A percentile compares a stretch with the other conserved stretches of the same genome.
Conservation (phyloP, 73 alveolate genomes). For the Stentor roeselii region DNA sequence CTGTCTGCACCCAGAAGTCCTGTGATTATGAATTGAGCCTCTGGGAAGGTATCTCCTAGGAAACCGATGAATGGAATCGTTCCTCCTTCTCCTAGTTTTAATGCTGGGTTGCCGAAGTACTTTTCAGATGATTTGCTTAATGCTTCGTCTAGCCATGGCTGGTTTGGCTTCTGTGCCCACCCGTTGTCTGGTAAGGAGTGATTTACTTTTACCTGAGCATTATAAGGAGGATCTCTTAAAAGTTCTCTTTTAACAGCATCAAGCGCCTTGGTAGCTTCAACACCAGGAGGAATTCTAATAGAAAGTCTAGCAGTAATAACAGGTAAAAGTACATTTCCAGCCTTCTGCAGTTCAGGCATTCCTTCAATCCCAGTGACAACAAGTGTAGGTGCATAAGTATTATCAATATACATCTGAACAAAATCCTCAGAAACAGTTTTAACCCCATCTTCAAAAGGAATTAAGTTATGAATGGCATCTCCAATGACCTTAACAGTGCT, state of each 20-base stretch:
- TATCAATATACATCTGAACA: slow-evolving; percentile 33
- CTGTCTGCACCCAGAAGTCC: slow-evolving; percentile 93
- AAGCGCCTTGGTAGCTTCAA: slow-evolving; percentile 64
- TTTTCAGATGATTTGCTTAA: slow-evolving; percentile 29
- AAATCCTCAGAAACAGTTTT: slow-evolving; percentile 46
- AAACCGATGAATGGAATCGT: slow-evolving; percentile 50
- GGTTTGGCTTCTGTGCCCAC: slow-evolving; percentile 23
- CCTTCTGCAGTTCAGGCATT: slow-evolving; percentile 63
- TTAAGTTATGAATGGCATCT: slow-evolving; percentile 29
- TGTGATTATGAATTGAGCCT: slow-evolving; percentile 76
- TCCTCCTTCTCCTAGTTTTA: slow-evolving; percentile 52
- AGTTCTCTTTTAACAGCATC: slow-evolving; percentile 50
- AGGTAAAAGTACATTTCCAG: slow-evolving; percentile 78
- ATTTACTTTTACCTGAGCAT: slow-evolving; percentile 51
- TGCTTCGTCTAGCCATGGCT: slow-evolving; percentile 28
- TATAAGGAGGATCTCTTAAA: slow-evolving; percentile 63
- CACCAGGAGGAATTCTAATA: slow-evolving; percentile 90
- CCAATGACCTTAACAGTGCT: slow-evolving; percentile 43
- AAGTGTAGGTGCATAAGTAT: slow-evolving; percentile 80
- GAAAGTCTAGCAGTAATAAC: slow-evolving; percentile 55
- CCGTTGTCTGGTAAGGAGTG: slow-evolving; percentile 44
- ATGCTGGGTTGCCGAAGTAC: slow-evolving; percentile 33
- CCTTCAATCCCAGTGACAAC: slow-evolving; percentile 85
- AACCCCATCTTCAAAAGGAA: slow-evolving; percentile 34
- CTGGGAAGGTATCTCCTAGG: slow-evolving; percentile 64